Evolutionary conservation across 2,329 filamentous ascomycete species (phyloP), one percentile per base, ranked within the genome.

Genomic region (Cladophialophora carrionii): DNA sequence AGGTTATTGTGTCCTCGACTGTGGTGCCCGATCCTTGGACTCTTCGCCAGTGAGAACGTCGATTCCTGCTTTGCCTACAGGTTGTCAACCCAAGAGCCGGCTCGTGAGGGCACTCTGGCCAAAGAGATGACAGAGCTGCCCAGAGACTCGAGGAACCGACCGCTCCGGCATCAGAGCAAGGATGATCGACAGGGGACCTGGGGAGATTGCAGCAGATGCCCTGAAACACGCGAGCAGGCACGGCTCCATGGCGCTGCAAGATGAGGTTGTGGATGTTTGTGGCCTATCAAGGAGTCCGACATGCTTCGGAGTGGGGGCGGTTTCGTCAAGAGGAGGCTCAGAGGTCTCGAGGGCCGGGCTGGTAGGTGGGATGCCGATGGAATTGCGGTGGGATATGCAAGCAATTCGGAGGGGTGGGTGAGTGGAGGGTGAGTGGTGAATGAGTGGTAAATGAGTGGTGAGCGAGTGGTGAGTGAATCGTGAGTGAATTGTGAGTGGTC

Each of bases 191-290:
- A 56, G 56, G 62, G 62, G 46, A 26, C 17, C 32, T 26, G n/a
- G 56, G 52, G 61, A 62, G 63, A 65, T 66, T 66, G 32, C 32
- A 34, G 32, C 8, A 3, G 54, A 46, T 20, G 22, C 24, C 56
- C 63, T 66, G 66, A 66, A 68, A 68, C 63, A 57, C 29, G 46
- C 63, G 53, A 59, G 31, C 61, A 22, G 24, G 29, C 60, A 32
- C 20, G 41, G 34, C 55, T 56, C 26, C 56, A n/a, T 24, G 54
- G 60, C 26, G 60, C 46, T 61, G 66, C 66, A 65, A 68, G 66
- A 68, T 66, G 66, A 68, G 57, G 54, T 66, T 53, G 46, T 64
- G 26, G 46, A 43, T n/a, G n/a, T 8, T 10, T 24, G 22, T 20
- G 46, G 29, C 53, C 61, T 37, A 32, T 63, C 31, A 46, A 24